Evolutionary conservation across 1,139 yeast genomes (phyloP).

Genomic region (Yamadazyma dendronema): DNA sequence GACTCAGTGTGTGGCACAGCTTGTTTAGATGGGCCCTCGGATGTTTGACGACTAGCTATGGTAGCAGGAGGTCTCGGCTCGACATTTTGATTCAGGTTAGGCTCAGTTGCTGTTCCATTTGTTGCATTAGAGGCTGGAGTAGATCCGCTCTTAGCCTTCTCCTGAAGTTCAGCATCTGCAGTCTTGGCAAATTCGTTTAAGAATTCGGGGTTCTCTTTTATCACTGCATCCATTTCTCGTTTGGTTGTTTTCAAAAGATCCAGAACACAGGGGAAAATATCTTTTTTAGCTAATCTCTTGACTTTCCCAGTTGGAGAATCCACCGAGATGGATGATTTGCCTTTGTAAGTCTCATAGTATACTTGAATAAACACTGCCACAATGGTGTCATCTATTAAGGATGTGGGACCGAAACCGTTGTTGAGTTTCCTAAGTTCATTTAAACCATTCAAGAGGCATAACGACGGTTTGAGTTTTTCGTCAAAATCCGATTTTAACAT

Average conservation of each 20-base stretch:
- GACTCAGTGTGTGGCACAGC: no score
- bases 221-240: slow-evolving; percentile 29
- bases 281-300: slow-evolving; percentile 44
- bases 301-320: slow-evolving; percentile 35
- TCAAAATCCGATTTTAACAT: slow-evolving; percentile 29
- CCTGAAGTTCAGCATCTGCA: neutral
- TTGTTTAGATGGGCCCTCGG: no score
- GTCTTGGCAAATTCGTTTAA: slow-evolving; percentile 28
- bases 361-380: slow-evolving; percentile 60
- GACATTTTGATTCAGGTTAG: no score
- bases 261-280: slow-evolving; percentile 41
- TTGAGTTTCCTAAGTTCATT: slow-evolving; percentile 70
- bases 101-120: no score
- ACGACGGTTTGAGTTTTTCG: slow-evolving; percentile 23
- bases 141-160: no score
- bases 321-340: slow-evolving; percentile 3
- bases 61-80: no score
- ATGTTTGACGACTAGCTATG: no score
- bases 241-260: slow-evolving; percentile 32
- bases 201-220: slow-evolving; percentile 31
- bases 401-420: slow-evolving; percentile 81
- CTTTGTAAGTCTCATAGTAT: slow-evolving; percentile 25
- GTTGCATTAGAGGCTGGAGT: no score
- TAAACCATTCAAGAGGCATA: slow-evolving; percentile 51
- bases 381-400: slow-evolving; percentile 71